A percentile compares a stretch with the other conserved stretches of the same genome.
phyloP scores from a whole-genome alignment of 371 early-diverging fungal species.

The Mucor circinelloides region DNA sequence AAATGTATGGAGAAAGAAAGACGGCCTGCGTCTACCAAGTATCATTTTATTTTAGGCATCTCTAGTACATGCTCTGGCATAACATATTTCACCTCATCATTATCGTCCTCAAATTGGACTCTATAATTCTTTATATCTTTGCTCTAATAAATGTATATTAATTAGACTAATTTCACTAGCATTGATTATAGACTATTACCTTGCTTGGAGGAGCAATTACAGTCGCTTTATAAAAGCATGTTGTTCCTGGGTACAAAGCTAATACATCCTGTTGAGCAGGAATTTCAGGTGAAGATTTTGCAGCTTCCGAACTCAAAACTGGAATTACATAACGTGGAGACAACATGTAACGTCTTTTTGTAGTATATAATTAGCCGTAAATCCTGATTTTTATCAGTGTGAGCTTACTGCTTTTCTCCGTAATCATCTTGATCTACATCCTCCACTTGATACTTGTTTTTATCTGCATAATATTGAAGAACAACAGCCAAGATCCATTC shows the following conservation, averaged over 20 bases:
- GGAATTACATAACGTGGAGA: constrained; percentile 64
- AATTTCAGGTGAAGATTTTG: constrained; percentile 54
- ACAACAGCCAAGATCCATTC: constrained; percentile 80
- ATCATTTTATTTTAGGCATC: constrained; percentile 55
- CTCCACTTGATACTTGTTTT: constrained; percentile 72
- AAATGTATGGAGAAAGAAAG: neutral
- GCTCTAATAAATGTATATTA: constrained; percentile 24
- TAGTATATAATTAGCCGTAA: neutral
- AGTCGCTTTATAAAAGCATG: constrained; percentile 83
- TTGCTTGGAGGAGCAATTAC: constrained; percentile 74
- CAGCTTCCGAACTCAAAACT: constrained; percentile 55
- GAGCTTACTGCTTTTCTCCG: constrained; percentile 60
- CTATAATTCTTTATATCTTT: constrained; percentile 51
- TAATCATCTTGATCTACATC: constrained; percentile 75
- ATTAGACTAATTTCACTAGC: neutral
- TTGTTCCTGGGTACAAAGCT: constrained; percentile 84
- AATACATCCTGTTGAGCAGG: constrained; percentile 70
- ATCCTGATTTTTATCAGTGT: neutral
- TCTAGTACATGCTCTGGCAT: constrained; percentile 57
- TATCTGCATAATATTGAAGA: constrained; percentile 62
- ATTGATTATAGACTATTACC: constrained; percentile 36
- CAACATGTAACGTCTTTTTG: constrained; percentile 58
- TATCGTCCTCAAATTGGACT: constrained; percentile 71
- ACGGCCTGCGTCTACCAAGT: neutral
- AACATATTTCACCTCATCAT: constrained; percentile 52